These are phyloP conservation scores for Solanum medicagineum DNA, from an alignment of 257 asterid genomes.

Conservation along the genomic window DNA sequence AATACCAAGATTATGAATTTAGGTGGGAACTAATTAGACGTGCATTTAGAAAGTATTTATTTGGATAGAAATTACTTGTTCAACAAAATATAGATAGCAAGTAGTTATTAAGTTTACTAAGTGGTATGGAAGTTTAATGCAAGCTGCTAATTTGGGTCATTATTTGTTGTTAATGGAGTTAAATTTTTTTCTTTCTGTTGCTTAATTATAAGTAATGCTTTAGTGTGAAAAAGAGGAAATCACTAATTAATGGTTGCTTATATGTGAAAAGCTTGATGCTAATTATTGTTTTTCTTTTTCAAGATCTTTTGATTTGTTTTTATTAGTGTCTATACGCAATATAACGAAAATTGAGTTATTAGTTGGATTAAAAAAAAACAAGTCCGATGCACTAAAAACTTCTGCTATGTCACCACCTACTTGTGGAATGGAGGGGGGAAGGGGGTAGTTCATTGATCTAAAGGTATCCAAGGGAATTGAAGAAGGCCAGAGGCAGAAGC, in stretches of 20 bases:
- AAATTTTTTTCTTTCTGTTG: not conserved
- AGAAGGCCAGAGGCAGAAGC: not conserved
- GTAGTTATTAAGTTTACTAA: not conserved
- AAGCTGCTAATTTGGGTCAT: not conserved
- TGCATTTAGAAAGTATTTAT: not conserved
- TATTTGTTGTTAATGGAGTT: not conserved
- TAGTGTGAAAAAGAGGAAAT: not conserved
- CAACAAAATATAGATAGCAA: not conserved
- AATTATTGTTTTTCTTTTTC: not conserved
- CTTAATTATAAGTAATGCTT: not conserved
- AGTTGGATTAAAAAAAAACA: too few species aligned
- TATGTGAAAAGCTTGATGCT: not conserved
- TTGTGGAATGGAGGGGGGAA: not conserved
- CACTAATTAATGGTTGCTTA: not conserved
- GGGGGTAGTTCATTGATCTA: not conserved
- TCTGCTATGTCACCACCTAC: too few species aligned
- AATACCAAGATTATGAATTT: not conserved
- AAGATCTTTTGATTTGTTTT: not conserved
- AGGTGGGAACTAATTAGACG: not conserved
- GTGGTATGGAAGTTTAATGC: not conserved
- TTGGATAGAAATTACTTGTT: not conserved
- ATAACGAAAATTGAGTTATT: not conserved
- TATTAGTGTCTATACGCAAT: not conserved
- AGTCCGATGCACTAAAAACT: too few species aligned
- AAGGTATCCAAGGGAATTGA: not conserved